These are phyloP conservation scores for Lasiodiplodia theobromae DNA, from an alignment of 2,329 filamentous ascomycete species.

Conservation along the genomic window DNA sequence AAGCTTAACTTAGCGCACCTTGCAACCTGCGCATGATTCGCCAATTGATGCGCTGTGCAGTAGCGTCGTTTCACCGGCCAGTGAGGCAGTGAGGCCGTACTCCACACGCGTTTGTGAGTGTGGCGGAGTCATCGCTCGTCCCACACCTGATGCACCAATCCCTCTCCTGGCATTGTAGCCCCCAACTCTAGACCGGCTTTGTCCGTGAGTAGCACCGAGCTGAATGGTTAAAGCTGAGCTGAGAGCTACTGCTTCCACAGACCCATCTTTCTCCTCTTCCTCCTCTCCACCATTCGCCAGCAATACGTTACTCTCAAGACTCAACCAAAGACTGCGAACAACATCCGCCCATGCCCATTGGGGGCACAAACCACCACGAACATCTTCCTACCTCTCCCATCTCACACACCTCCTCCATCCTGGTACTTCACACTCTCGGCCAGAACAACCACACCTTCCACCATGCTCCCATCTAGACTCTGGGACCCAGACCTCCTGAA, in stretches of 20 bases:
- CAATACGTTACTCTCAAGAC: background rate
- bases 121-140: conserved; percentile 18
- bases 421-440: background rate
- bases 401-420: background rate
- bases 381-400: background rate
- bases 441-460: background rate
- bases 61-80: conserved; percentile 17
- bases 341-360: background rate
- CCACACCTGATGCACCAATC: background rate
- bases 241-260: background rate
- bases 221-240: conserved; percentile 3
- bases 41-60: background rate
- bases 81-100: conserved; percentile 4
- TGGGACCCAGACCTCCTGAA: background rate
- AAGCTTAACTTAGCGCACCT: background rate
- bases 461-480: background rate
- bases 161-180: background rate
- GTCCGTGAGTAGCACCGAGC: background rate
- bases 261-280: background rate
- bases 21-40: background rate
- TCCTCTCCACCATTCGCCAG: background rate
- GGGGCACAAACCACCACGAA: background rate
- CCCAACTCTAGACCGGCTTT: conserved; percentile 3
- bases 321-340: background rate
- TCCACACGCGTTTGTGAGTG: background rate